Base-by-base conservation (phyloP, 495 filamentous ascomycete genomes). In the Podospora conica region DNA sequence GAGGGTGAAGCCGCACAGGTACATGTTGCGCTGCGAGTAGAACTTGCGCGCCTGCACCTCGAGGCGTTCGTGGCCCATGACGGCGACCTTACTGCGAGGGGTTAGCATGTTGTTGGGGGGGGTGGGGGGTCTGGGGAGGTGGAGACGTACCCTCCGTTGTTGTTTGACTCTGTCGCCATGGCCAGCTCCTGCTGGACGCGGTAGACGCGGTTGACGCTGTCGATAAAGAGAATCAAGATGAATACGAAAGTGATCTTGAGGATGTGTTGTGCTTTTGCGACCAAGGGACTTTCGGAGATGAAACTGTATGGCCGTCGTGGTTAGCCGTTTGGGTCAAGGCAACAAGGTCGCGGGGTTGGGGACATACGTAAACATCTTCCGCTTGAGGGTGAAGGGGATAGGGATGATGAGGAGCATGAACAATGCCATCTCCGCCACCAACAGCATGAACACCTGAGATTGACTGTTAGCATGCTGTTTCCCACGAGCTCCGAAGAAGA, bases 11-110 rank as follows among this genome's bases (percentile, higher is more conserved):
- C 95, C 95, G 80, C 96, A 98, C 64, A 98, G 92, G 82, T 98
- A 98, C 96, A 98, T 97, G 87, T 98, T 98, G 75, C 95, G 94
- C 82, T 98, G 93, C 66, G 93, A 96, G 86, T 98, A 98, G 84
- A 98, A 98, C 79, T 98, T 98, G 83, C 95, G 93, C 66, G 95
- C 95, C 78, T 98, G 95, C 20, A 97, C 92, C 80, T 98, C 95
- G 87, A 96, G 91, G 68, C 95, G 92, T 76, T 96, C 95, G 77
- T 90, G 89, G 60, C 96, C 91, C 75, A 88, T 88, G 48, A 96
- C 83, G 60, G 88, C 86, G 58, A 87, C 86, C 69, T 80, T 80
- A 64, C 62, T 72, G 54, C 54, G 29, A 21, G 55, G 23, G 59
- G 70, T 74, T 70, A 72, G 73, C 70, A 56, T 69, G 21, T 18